A percentile compares a stretch with the other conserved stretches of the same genome.
Conservation (phyloP, 2,329 filamentous ascomycete species). For the Penicillium psychrosexuale region DNA sequence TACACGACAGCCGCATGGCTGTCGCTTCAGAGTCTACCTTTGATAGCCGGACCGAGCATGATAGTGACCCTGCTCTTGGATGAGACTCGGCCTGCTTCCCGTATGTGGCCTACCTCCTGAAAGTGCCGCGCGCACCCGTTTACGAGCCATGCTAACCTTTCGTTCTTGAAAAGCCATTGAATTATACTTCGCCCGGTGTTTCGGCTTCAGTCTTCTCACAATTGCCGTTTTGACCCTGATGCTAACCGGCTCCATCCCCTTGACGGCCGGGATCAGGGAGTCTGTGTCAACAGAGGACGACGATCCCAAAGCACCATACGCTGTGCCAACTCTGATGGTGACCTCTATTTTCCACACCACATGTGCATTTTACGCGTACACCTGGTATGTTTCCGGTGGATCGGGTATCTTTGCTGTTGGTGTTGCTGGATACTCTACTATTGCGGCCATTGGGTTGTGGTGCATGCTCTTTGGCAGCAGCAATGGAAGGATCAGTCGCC, state of each 20-base stretch:
- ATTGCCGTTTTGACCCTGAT: conserved; percentile 64
- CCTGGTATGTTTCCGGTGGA: conserved; percentile 57
- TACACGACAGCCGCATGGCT: conserved; percentile 47
- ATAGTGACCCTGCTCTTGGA: conserved; percentile 59
- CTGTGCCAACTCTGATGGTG: conserved; percentile 63
- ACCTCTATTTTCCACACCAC: conserved; percentile 64
- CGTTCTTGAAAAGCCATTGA: conserved; percentile 54
- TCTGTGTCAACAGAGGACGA: conserved; percentile 43
- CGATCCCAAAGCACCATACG: conserved; percentile 58
- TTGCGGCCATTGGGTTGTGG: conserved; percentile 65
- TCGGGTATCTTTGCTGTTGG: conserved; percentile 61
- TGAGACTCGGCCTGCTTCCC: conserved; percentile 54
- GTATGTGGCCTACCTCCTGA: conserved; percentile 38
- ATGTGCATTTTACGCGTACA: conserved; percentile 66
- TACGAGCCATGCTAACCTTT: conserved; percentile 10
- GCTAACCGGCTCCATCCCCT: conserved; percentile 67
- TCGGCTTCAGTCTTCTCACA: conserved; percentile 65
- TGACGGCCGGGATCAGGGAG: conserved; percentile 51
- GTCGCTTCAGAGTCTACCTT: conserved; percentile 47
- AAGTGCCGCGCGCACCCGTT: background rate
- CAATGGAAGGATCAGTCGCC: conserved; percentile 57
- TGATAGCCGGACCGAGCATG: conserved; percentile 60
- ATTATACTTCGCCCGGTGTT: conserved; percentile 68
- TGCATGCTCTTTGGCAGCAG: conserved; percentile 58
- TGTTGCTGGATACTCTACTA: conserved; percentile 53